A percentile compares a stretch with the other conserved stretches of the same genome.
phyloP scores from a whole-genome alignment of 352 stramenopile genomes.

The Pythium phragmitis region DNA sequence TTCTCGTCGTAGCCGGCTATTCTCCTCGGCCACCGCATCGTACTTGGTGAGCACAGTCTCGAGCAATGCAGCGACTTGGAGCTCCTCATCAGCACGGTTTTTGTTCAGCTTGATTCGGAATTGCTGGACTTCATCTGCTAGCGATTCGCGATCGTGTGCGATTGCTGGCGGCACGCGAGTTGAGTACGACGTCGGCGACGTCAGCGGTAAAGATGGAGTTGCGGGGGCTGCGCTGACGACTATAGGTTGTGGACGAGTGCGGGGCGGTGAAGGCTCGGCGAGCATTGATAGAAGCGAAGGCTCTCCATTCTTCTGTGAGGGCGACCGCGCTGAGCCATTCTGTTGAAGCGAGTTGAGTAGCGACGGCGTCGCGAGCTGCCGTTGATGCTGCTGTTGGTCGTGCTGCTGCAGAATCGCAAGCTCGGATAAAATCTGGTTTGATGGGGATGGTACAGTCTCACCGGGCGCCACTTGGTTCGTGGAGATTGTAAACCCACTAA shows the following conservation, averaged over 20 bases:
- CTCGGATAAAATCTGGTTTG: conserved; percentile 6
- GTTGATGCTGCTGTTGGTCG: not conserved
- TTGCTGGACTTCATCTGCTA: conserved; percentile 4
- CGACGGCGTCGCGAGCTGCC: not conserved
- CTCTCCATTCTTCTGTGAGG: not conserved
- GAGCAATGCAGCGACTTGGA: conserved; percentile 10
- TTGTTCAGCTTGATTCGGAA: conserved; percentile 1
- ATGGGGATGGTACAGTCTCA: not conserved
- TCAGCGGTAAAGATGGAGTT: conserved; percentile 2
- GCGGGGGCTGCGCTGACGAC: not conserved
- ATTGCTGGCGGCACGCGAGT: conserved; percentile 6
- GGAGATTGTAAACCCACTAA: conserved; percentile 13
- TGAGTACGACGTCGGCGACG: conserved; percentile 18
- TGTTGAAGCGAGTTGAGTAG: conserved; percentile 3
- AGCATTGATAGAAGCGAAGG: conserved; percentile 27
- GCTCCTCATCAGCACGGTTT: conserved; percentile 15
- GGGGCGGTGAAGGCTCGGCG: conserved; percentile 15
- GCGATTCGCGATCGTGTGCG: not conserved
- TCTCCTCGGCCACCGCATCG: conserved; percentile 23
- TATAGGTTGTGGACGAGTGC: not conserved
- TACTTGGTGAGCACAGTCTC: conserved; percentile 21
- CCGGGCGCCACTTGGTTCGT: not conserved
- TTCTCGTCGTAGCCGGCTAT: conserved; percentile 14
- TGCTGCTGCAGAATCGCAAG: conserved; percentile 21
- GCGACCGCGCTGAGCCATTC: not conserved